Percentiles rank a stretch among this genome's conserved stretches.
Evolutionary conservation across 2,329 filamentous ascomycete genomes (phyloP).

Genomic region (Fusarium sororula): DNA sequence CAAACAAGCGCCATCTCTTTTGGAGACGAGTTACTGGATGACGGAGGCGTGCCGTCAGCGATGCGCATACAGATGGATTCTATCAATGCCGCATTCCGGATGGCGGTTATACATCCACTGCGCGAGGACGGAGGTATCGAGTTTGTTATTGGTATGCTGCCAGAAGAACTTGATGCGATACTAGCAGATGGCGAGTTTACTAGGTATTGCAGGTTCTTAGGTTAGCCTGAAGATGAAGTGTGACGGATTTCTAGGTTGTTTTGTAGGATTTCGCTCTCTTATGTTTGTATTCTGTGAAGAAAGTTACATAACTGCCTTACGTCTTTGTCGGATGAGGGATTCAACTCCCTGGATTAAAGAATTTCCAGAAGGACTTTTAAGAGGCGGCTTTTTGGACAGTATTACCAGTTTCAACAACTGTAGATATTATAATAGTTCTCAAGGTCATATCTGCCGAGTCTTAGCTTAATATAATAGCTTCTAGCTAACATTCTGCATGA

Average conservation of each 20-base stretch:
- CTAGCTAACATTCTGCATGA: fast-evolving
- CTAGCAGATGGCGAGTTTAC: neutral
- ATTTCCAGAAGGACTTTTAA: neutral
- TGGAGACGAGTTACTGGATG: neutral
- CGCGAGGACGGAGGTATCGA: neutral
- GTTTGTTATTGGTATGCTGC: neutral
- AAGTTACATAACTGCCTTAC: too few relatives aligned
- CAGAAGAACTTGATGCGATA: neutral
- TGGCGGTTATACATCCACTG: neutral
- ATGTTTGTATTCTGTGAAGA: neutral
- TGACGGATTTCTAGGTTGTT: neutral
- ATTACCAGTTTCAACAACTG: too few relatives aligned
- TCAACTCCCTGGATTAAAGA: neutral
- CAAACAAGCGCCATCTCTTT: neutral
- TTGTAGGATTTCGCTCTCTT: neutral
- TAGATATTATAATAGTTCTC: too few relatives aligned
- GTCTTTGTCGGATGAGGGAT: neutral
- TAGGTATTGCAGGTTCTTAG: neutral
- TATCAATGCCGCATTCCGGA: neutral
- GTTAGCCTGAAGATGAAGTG: neutral
- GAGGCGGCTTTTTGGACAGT: fast-evolving
- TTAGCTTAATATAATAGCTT: too few relatives aligned
- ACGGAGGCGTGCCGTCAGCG: neutral
- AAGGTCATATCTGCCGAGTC: fast-evolving
- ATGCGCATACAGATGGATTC: neutral